Conservation (phyloP, 148 eudicot genomes). For the Mesembryanthemum crystallinum region DNA sequence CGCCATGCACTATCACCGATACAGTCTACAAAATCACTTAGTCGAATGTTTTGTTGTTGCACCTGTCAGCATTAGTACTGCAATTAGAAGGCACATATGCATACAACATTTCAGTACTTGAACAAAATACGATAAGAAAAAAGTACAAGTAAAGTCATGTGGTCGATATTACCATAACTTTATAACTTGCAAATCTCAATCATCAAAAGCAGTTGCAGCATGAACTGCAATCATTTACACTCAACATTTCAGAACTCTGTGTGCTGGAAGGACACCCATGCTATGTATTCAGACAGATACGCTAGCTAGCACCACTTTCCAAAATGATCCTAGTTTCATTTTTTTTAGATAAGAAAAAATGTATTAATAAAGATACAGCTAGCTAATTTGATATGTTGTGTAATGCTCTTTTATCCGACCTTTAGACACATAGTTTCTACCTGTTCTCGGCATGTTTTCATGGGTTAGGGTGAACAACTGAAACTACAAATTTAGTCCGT, state of each 20-base stretch:
- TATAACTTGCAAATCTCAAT: not conserved
- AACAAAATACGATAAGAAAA: not conserved
- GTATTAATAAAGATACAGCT: no score
- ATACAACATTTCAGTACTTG: not conserved
- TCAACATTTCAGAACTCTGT: not conserved
- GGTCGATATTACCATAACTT: not conserved
- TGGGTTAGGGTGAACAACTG: no score
- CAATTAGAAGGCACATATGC: not conserved
- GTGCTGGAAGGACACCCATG: not conserved
- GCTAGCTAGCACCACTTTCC: not conserved
- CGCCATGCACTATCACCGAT: slow-evolving; percentile 28
- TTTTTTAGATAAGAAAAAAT: no score
- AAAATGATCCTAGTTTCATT: not conserved
- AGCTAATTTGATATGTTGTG: no score
- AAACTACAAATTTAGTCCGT: no score
- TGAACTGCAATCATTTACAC: not conserved
- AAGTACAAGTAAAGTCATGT: not conserved
- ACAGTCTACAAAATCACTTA: not conserved
- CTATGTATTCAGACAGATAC: not conserved
- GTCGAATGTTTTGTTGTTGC: not conserved
- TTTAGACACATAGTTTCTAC: no score
- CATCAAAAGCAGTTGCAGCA: not conserved
- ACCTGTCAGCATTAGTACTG: not conserved
- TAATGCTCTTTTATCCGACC: no score
- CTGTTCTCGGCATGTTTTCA: no score